Evolutionary conservation across 257 asterid genomes (phyloP), one percentile per base, ranked within the genome.

Genomic region (Solanum appendiculatum): DNA sequence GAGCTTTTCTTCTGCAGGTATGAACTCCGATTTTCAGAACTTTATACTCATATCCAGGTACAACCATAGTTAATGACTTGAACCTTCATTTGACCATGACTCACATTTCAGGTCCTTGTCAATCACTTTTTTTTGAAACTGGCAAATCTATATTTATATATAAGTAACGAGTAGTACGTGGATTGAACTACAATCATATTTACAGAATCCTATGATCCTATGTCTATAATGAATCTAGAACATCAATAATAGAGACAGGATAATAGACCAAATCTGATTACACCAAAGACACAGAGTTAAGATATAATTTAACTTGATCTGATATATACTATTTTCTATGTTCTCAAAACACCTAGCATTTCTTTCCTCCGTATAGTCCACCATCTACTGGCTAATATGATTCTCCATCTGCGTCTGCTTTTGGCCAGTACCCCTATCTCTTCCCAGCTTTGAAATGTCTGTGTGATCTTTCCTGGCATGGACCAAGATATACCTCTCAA

Each of bases 21-120:
- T 68, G 99, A 95, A 88, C 93, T 92, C 34, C 91, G 97, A 70
- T 91, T 92, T 89, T 93, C 98, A 80, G 98, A 96, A 92, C 98
- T 95, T 37, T 90, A 93, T 88, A 82, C 92, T 82, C 95, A 90
- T 87, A 94, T 96, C 85, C 99, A 95, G 96, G 98, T 93, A 90
- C 82, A 77, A 27, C 82, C 36, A 37, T 86, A 69, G n/a, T 86
- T 70, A 48, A 81, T 23, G 56, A 73, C 39, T 63, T 78, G 44
- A 40, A 34, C 39, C 75, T 87, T 20, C 16, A 6, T 75, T 82
- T 33, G 44, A 72, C 86, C 75, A 42, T 85, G 81, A 25, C 27
- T 40, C 78, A 36, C 85, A 89, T 84, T 56, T 82, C 84, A 74
- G 81, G 29, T 60, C 68, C 31, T 60, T 60, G 15, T 60, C 15